These are phyloP conservation scores for Rhodofomes roseus DNA, from an alignment of 1,284 basidiomycete species.

Conservation along the genomic window DNA sequence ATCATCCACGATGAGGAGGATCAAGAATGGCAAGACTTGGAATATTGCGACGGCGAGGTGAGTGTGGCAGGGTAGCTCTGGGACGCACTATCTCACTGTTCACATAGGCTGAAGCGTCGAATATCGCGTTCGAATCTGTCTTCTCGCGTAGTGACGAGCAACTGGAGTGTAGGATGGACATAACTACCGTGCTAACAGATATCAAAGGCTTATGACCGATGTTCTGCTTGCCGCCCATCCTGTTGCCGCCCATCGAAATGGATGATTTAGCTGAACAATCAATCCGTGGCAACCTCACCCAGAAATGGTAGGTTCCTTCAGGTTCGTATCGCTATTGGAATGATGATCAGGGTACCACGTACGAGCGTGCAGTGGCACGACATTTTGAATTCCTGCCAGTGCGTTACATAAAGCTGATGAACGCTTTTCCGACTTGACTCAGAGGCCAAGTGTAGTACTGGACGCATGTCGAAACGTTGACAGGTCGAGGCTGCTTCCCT, in stretches of 20 bases:
- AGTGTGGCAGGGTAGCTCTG: conserved; percentile 18
- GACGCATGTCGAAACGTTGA: too few relatives aligned
- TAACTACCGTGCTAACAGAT: conserved; percentile 56
- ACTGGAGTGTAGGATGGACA: conserved; percentile 57
- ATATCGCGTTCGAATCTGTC: conserved; percentile 51
- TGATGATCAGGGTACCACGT: too few relatives aligned
- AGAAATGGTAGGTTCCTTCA: too few relatives aligned
- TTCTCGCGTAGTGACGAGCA: conserved; percentile 55
- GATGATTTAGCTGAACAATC: too few relatives aligned
- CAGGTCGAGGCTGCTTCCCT: not conserved
- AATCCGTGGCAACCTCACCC: too few relatives aligned
- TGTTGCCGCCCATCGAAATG: not conserved
- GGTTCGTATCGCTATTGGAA: too few relatives aligned
- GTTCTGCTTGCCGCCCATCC: not conserved
- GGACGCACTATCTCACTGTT: not conserved
- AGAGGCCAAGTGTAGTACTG: too few relatives aligned
- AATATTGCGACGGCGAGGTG: conserved; percentile 64
- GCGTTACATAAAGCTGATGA: too few relatives aligned
- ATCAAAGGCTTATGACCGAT: conserved; percentile 51
- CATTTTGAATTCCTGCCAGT: too few relatives aligned
- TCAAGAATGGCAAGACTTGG: conserved; percentile 61
- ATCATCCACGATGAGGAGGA: conserved; percentile 71
- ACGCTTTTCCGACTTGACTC: too few relatives aligned
- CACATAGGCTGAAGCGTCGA: conserved; percentile 52
- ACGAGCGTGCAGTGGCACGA: too few relatives aligned